Percentiles rank a stretch among this genome's conserved stretches.
phyloP scores from a whole-genome alignment of 805 yeast species.

The Kodamaea leandrae region DNA sequence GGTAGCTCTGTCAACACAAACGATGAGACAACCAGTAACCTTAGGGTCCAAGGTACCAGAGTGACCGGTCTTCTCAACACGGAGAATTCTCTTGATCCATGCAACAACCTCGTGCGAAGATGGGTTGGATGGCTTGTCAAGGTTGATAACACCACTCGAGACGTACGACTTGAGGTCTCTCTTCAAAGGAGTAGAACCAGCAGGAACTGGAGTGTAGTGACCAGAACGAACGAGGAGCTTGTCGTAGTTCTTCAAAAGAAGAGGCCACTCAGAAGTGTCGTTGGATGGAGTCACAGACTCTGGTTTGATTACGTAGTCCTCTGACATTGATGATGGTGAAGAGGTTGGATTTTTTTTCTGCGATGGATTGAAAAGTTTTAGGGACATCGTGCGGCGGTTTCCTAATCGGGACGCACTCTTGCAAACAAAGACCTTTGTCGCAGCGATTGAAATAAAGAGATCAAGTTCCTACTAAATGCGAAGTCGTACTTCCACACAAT shows the following conservation, averaged over 20 bases:
- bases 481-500: too few relatives aligned
- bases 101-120: slow-evolving; percentile 99
- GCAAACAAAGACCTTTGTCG: neutral
- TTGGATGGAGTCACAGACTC: slow-evolving; percentile 73
- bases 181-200: slow-evolving; percentile 91
- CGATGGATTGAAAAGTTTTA: slow-evolving; percentile 7
- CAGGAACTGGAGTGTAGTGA: slow-evolving; percentile 95
- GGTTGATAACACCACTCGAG: slow-evolving; percentile 92
- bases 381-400: slow-evolving; percentile 11
- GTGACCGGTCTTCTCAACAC: slow-evolving; percentile 98
- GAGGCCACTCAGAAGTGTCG: slow-evolving; percentile 94
- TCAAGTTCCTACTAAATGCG: too few relatives aligned
- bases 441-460: neutral
- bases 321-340: slow-evolving; percentile 11
- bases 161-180: slow-evolving; percentile 89
- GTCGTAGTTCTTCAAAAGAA: slow-evolving; percentile 89
- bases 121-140: slow-evolving; percentile 98
- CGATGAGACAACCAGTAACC: slow-evolving; percentile 98
- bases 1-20: slow-evolving; percentile 97
- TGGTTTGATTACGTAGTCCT: slow-evolving; percentile 78
- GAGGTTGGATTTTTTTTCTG: slow-evolving; percentile 9
- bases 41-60: slow-evolving; percentile 98
- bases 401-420: neutral
- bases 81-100: slow-evolving; percentile 94
- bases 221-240: slow-evolving; percentile 92